These are phyloP conservation scores for Metschnikowia continentalis DNA, from an alignment of 805 yeast species.

Conservation along the genomic window DNA sequence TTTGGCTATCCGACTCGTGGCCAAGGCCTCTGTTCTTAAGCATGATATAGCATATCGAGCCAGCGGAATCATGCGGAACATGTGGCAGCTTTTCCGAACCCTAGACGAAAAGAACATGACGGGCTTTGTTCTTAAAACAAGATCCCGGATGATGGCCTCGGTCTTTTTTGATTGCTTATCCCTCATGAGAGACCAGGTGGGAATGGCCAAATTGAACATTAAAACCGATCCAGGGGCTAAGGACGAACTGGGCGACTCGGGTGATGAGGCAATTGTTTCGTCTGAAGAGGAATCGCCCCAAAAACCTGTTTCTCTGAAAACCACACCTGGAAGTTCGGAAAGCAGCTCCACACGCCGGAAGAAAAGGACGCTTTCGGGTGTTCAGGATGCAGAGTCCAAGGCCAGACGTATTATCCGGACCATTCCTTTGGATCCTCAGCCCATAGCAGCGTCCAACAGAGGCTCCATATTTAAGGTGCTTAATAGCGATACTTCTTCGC, in stretches of 20 bases:
- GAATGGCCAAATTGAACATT: conserved; percentile 63
- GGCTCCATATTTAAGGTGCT: conserved; percentile 38
- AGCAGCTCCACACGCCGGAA: conserved; percentile 33
- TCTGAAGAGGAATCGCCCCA: conserved; percentile 22
- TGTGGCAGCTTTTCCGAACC: conserved; percentile 82
- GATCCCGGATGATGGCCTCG: conserved; percentile 87
- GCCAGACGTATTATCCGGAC: conserved; percentile 74
- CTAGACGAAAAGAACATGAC: conserved; percentile 51
- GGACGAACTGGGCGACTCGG: conserved; percentile 21
- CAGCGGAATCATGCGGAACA: conserved; percentile 87
- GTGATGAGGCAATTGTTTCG: conserved; percentile 20
- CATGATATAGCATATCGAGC: conserved; percentile 93
- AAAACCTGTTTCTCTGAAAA: conserved; percentile 14
- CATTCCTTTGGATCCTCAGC: conserved; percentile 80
- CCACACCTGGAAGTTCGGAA: conserved; percentile 37
- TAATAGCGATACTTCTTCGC: conserved; percentile 33
- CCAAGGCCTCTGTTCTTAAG: conserved; percentile 78
- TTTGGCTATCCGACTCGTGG: conserved; percentile 62
- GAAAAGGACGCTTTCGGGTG: conserved; percentile 49
- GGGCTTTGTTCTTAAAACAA: conserved; percentile 49
- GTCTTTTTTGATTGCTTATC: conserved; percentile 89
- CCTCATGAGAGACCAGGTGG: conserved; percentile 80
- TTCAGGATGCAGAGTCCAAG: conserved; percentile 61
- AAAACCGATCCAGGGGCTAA: conserved; percentile 22
- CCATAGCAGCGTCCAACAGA: conserved; percentile 48